phyloP scores from a whole-genome alignment of 768 basidiomycete genomes.

The Thelephora ganbajun region DNA sequence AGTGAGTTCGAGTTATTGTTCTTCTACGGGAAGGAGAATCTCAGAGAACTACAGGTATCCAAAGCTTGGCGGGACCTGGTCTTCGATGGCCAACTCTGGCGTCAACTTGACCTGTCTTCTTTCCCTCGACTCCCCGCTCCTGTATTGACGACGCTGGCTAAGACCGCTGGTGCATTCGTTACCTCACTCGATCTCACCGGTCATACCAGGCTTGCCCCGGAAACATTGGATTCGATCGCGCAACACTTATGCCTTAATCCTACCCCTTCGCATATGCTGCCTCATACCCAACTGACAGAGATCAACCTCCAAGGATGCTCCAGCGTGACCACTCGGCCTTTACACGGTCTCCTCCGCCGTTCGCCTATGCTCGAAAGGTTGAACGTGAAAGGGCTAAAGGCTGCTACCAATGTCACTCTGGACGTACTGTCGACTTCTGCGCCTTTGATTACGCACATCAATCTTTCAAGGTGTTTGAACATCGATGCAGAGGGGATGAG shows the following conservation, averaged over 20 bases:
- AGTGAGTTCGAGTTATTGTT: slow-evolving; percentile 32
- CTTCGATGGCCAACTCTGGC: slow-evolving; percentile 85
- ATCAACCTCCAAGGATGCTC: slow-evolving; percentile 67
- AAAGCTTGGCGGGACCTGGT: slow-evolving; percentile 62
- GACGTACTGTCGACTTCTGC: slow-evolving; percentile 49
- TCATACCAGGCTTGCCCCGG: slow-evolving; percentile 34
- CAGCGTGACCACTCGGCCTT: slow-evolving; percentile 44
- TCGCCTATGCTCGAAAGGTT: slow-evolving; percentile 47
- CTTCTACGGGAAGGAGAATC: background rate
- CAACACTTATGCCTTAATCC: slow-evolving; percentile 36
- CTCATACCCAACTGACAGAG: slow-evolving; percentile 53
- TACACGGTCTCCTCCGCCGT: slow-evolving; percentile 55
- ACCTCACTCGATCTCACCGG: slow-evolving; percentile 48
- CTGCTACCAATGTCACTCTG: slow-evolving; percentile 65
- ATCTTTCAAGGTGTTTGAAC: slow-evolving; percentile 59
- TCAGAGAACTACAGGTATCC: slow-evolving; percentile 41
- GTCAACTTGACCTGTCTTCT: slow-evolving; percentile 41
- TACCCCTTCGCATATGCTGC: slow-evolving; percentile 17
- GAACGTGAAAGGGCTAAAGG: slow-evolving; percentile 51
- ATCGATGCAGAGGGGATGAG: slow-evolving; percentile 53
- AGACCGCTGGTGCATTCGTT: slow-evolving; percentile 50
- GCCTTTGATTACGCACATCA: slow-evolving; percentile 40
- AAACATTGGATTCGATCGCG: slow-evolving; percentile 37
- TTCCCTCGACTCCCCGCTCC: slow-evolving; percentile 43
- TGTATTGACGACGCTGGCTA: slow-evolving; percentile 38